Evolutionary conservation across 2,329 filamentous ascomycete species (phyloP).

Genomic region (Penicillium sp.): DNA sequence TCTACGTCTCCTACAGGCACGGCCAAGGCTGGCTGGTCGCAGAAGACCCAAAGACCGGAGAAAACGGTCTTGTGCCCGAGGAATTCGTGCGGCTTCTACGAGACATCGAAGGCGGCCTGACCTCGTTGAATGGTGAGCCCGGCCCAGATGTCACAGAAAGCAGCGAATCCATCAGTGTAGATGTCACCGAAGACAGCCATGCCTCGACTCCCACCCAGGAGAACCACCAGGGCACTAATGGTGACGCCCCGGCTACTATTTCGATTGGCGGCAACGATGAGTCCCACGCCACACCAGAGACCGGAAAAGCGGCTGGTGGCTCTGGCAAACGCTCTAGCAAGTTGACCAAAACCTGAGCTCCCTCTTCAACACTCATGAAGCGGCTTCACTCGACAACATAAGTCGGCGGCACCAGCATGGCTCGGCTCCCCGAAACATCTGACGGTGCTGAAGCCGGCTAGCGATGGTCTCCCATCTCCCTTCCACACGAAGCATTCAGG

Average conservation of each 20-base stretch:
- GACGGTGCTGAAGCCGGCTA: background rate
- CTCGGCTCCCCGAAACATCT: background rate
- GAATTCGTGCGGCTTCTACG: constrained; percentile 90
- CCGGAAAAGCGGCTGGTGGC: background rate
- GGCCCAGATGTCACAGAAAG: constrained; percentile 46
- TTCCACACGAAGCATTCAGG: background rate
- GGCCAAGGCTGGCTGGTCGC: constrained; percentile 97
- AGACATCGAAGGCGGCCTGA: constrained; percentile 89
- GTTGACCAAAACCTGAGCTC: constrained; percentile 16
- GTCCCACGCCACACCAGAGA: constrained; percentile 4
- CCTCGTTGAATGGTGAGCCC: constrained; percentile 62
- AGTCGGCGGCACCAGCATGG: constrained; percentile 1
- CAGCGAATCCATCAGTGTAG: constrained; percentile 55
- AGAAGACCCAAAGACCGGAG: constrained; percentile 88
- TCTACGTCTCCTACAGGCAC: constrained; percentile 92
- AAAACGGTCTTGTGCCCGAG: constrained; percentile 92
- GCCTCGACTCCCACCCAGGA: constrained; percentile 32
- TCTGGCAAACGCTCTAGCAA: constrained; percentile 15
- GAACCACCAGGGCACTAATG: constrained; percentile 16
- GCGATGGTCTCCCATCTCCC: background rate
- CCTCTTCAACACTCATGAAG: background rate
- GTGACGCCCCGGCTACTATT: constrained; percentile 4
- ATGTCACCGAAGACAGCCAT: constrained; percentile 43
- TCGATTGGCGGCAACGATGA: constrained; percentile 2
- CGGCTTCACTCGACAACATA: constrained; percentile 13